A percentile compares a stretch with the other conserved stretches of the same genome.
These are phyloP conservation scores for Aspergillus fijiensis DNA, from an alignment of 2,329 filamentous ascomycete genomes.

Conservation along the genomic window DNA sequence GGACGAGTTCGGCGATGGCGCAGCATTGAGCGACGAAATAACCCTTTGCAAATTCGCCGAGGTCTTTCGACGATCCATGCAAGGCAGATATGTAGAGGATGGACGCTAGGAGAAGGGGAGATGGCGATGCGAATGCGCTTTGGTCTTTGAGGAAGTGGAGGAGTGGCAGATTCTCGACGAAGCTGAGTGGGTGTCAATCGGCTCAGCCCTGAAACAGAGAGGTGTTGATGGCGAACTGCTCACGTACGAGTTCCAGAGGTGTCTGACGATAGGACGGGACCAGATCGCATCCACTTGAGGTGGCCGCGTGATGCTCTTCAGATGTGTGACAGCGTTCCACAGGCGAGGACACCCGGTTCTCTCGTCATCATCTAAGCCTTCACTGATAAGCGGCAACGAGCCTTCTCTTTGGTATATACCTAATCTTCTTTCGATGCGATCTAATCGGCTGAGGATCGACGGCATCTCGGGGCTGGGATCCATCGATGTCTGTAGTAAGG, in stretches of 20 bases:
- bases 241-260: slow-evolving; percentile 29
- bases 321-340: slow-evolving; percentile 24
- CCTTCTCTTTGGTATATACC: slow-evolving; percentile 20
- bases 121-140: slow-evolving; percentile 26
- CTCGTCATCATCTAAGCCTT: slow-evolving; percentile 18
- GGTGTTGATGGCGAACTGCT: neutral
- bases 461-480: slow-evolving; percentile 11
- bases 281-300: slow-evolving; percentile 23
- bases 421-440: slow-evolving; percentile 26
- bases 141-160: slow-evolving; percentile 31
- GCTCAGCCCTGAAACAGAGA: neutral
- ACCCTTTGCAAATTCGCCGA: slow-evolving; percentile 20
- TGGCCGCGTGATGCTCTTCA: slow-evolving; percentile 25
- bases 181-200: slow-evolving; percentile 17
- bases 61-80: slow-evolving; percentile 21
- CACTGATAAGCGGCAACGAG: neutral
- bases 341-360: slow-evolving; percentile 16
- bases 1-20: slow-evolving; percentile 26
- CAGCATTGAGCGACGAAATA: slow-evolving; percentile 28
- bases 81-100: slow-evolving; percentile 32
- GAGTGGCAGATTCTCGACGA: slow-evolving; percentile 28
- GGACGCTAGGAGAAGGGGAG: slow-evolving; percentile 28
- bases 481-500: slow-evolving; percentile 10
- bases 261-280: slow-evolving; percentile 25
- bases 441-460: slow-evolving; percentile 25